Percentiles rank a stretch among this genome's conserved stretches.
Evolutionary conservation across 1,284 basidiomycete genomes (phyloP).

Genomic region (Puccinia polysora): DNA sequence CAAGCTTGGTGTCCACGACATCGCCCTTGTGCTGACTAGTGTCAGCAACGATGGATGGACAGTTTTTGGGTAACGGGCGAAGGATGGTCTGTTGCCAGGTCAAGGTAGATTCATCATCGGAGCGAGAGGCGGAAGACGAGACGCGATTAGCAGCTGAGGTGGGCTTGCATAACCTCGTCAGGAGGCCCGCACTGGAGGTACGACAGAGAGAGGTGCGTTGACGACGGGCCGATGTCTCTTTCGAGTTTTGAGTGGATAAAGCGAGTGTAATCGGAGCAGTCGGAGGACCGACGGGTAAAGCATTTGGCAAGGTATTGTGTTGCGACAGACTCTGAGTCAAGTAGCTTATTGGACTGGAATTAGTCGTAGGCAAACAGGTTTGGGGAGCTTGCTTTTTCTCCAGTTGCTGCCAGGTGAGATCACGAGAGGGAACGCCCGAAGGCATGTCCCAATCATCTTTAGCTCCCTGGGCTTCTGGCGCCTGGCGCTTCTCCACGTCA

Average conservation of each 20-base stretch:
- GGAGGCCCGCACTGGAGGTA: background rate
- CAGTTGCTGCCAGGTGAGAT: slow-evolving; percentile 23
- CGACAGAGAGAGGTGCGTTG: slow-evolving; percentile 4
- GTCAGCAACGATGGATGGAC: background rate
- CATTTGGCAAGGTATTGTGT: background rate
- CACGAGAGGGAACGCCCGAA: background rate
- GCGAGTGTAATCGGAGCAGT: too few relatives aligned
- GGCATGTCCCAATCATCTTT: slow-evolving; percentile 42
- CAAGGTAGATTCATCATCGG: slow-evolving; percentile 31
- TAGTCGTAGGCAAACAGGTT: background rate
- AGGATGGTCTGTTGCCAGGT: slow-evolving; percentile 41
- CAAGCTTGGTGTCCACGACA: background rate
- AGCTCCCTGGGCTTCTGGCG: background rate
- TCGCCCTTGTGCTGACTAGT: background rate
- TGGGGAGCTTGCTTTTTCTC: slow-evolving; percentile 2
- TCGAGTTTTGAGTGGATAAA: background rate
- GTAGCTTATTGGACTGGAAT: background rate
- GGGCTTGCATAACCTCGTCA: background rate
- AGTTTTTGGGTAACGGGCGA: slow-evolving; percentile 10
- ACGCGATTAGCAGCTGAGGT: background rate
- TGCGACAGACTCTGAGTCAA: background rate
- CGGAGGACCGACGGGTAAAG: background rate
- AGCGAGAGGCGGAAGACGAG: background rate
- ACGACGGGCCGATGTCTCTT: slow-evolving; percentile 15
- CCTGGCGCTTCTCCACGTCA: background rate